phyloP scores from a whole-genome alignment of 1,139 yeast species.

The Yamadazyma sp. region DNA sequence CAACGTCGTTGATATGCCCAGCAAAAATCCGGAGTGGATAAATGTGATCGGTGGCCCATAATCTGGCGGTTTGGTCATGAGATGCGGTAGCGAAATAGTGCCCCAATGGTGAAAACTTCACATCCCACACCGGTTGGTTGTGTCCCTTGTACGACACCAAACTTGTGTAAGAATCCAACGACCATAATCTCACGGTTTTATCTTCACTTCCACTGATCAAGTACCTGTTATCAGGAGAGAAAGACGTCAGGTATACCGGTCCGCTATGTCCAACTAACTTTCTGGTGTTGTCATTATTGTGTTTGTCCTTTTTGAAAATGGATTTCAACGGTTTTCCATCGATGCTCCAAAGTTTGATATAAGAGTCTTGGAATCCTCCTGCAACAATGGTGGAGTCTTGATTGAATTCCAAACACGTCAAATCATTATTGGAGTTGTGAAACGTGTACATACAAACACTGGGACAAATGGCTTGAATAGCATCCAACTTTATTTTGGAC shows the following conservation, averaged over 20 bases:
- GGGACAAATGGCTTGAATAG: constrained; percentile 79
- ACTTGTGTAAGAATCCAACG: constrained; percentile 85
- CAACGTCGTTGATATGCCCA: constrained; percentile 96
- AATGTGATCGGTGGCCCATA: constrained; percentile 98
- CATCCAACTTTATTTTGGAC: constrained; percentile 58
- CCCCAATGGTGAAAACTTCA: constrained; percentile 89
- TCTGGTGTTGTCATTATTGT: constrained; percentile 50
- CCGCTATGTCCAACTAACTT: constrained; percentile 92
- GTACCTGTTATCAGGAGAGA: constrained; percentile 86
- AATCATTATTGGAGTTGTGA: constrained; percentile 88
- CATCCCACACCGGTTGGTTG: constrained; percentile 97
- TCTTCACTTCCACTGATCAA: constrained; percentile 87
- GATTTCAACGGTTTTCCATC: constrained; percentile 84
- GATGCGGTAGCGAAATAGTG: constrained; percentile 97
- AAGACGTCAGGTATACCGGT: constrained; percentile 85
- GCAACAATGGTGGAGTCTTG: constrained; percentile 87
- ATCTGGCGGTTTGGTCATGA: constrained; percentile 94
- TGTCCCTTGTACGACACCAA: constrained; percentile 96
- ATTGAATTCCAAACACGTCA: constrained; percentile 82
- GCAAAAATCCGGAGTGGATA: constrained; percentile 95
- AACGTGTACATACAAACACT: constrained; percentile 98
- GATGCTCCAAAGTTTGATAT: constrained; percentile 86
- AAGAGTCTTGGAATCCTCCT: constrained; percentile 92
- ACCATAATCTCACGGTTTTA: constrained; percentile 90
- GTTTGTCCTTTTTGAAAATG: constrained; percentile 59